Conservation (phyloP, 1,284 basidiomycete species). For the Psilocybe mexicana region DNA sequence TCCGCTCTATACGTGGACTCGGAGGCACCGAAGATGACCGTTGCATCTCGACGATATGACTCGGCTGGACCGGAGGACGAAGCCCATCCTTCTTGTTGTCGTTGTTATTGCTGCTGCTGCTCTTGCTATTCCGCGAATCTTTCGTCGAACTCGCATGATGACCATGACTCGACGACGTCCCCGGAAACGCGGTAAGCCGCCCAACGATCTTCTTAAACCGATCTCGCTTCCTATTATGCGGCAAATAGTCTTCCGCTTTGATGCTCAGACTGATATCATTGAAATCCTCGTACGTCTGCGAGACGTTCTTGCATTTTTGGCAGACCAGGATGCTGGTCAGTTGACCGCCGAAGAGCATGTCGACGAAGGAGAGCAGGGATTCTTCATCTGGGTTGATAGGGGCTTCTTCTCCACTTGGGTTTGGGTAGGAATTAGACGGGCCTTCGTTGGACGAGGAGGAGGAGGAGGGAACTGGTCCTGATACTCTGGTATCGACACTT, state of each 20-base stretch:
- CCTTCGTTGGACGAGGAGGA: neutral
- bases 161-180: constrained; percentile 2
- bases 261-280: constrained; percentile 89
- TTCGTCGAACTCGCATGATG: neutral
- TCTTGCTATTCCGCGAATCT: neutral
- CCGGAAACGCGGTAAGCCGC: constrained; percentile 47
- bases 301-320: constrained; percentile 89
- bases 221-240: constrained; percentile 65
- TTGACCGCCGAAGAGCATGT: constrained; percentile 88
- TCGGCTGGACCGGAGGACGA: constrained; percentile 2
- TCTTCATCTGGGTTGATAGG: neutral
- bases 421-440: too few species aligned
- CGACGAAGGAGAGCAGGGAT: constrained; percentile 72
- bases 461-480: neutral
- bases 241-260: constrained; percentile 73
- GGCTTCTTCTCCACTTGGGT: neutral
- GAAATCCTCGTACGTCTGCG: constrained; percentile 92
- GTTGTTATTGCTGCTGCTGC: too few species aligned
- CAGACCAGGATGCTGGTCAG: constrained; percentile 91
- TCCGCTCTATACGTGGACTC: constrained; percentile 30
- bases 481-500: neutral
- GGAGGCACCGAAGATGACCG: constrained; percentile 58
- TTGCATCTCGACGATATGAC: constrained; percentile 30
- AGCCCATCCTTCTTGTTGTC: neutral
- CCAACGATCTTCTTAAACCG: constrained; percentile 71